Evolutionary conservation across 108 stramenopile genomes (phyloP).

Genomic region (Skeletonema marinoi): DNA sequence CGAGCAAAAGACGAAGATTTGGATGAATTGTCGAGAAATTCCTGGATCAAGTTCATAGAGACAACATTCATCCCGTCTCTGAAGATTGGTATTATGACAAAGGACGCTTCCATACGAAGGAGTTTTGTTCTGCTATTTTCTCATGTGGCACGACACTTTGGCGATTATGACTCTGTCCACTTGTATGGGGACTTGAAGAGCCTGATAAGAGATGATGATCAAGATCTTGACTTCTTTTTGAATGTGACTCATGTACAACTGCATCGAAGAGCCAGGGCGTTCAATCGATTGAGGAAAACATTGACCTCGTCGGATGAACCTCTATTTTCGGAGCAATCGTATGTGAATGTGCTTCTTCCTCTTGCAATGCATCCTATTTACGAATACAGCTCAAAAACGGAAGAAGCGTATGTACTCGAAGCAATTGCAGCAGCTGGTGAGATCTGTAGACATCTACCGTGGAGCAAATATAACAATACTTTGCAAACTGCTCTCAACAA

Average conservation of each 20-base stretch:
- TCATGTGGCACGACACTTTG: constrained; percentile 58
- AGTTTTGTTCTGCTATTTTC: constrained; percentile 68
- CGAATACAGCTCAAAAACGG: constrained; percentile 76
- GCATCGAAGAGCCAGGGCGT: constrained; percentile 88
- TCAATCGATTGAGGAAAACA: constrained; percentile 72
- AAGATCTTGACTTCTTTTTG: constrained; percentile 93
- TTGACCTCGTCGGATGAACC: constrained; percentile 18
- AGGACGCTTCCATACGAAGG: constrained; percentile 50
- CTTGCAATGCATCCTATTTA: constrained; percentile 84
- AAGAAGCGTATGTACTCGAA: constrained; percentile 74
- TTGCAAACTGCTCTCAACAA: constrained; percentile 72
- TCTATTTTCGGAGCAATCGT: constrained; percentile 59
- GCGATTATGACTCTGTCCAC: constrained; percentile 44
- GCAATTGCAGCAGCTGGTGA: constrained; percentile 82
- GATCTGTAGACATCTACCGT: constrained; percentile 72
- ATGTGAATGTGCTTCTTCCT: constrained; percentile 84
- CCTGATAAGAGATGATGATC: constrained; percentile 76
- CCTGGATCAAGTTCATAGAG: constrained; percentile 73
- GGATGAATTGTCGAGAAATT: constrained; percentile 15
- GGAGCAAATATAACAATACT: constrained; percentile 81
- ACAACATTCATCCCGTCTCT: constrained; percentile 61
- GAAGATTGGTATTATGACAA: constrained; percentile 59
- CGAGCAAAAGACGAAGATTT: constrained; percentile 19
- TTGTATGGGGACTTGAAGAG: constrained; percentile 76
- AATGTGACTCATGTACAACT: constrained; percentile 95